Evolutionary conservation across 176 grass and related monocot species (phyloP), one percentile per base, ranked within the genome.

Genomic region (Alloteropsis semialata): DNA sequence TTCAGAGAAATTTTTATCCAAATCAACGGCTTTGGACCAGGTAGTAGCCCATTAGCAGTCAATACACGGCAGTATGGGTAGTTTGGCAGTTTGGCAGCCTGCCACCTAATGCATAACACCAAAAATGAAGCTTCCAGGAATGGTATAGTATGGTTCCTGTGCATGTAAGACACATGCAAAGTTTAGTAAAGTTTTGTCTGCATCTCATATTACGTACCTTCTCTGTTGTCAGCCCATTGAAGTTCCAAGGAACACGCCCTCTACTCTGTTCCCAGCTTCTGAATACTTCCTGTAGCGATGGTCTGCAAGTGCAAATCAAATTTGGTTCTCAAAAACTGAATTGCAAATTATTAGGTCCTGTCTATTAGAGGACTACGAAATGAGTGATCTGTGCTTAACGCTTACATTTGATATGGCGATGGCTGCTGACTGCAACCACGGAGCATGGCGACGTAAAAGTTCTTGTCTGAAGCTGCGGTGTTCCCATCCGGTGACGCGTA

Each of bases 231-330:
- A 61, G 51, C 25, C 61, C 44, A 32, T 66, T 69, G 27, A 51
- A 79, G 60, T 61, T 51, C 84, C 75, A 59, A 45, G 68, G 80
- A 66, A 74, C 30, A 74, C 15, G 67, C 15, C 67, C 60, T 79
- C 50, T 87, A n/a, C 25, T 85, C 73, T 84, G 39, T 21, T 86
- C 91, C 87, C 81, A 85, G 50, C 38, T 77, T 87, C 87, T 82
- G 39, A 82, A 68, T 42, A 87, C 32, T 16, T 70, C 77, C 22
- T 82, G 78, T 19, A 82, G 56, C 6, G 85, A 82, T 21, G 77
- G 73, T 33, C 91, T 93, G 81, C 56, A 53, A 64, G 21, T 17
- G 43, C 4, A 58, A 45, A 44, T 43, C 5, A 6, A 71, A 41
- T 6, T 81, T 81, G 38, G 6, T 29, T 41, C 12, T n/a, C 17